Conservation (phyloP, 1,139 yeast species). For the Arxiozyma heterogenica region DNA sequence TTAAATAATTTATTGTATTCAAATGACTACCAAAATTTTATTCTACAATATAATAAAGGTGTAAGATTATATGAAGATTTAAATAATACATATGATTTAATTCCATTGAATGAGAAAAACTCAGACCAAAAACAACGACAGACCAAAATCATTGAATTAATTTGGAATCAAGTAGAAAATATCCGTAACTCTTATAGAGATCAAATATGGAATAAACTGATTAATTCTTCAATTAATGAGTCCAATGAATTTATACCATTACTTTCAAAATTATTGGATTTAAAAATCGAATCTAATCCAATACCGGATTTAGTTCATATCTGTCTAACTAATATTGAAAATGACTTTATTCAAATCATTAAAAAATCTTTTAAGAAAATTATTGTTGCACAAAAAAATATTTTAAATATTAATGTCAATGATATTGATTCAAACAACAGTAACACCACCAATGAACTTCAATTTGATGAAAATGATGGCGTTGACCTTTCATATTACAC, state of each 20-base stretch:
- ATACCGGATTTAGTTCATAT: conserved; percentile 51
- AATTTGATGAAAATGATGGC: conserved; percentile 10
- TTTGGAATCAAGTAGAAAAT: conserved; percentile 60
- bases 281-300: conserved; percentile 45
- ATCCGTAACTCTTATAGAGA: conserved; percentile 58
- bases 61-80: conserved; percentile 28
- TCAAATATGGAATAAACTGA: conserved; percentile 52
- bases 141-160: conserved; percentile 36
- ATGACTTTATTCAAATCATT: conserved; percentile 33
- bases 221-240: conserved; percentile 12
- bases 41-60: conserved; percentile 61
- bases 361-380: conserved; percentile 31
- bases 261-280: conserved; percentile 50
- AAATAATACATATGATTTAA: conserved; percentile 5
- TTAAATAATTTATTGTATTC: conserved; percentile 45
- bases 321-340: conserved; percentile 36
- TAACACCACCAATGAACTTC: too few relatives aligned
- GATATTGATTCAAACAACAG: conserved; percentile 21
- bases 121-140: conserved; percentile 6
- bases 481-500: conserved; percentile 24
- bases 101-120: not conserved
- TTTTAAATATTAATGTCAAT: conserved; percentile 25
- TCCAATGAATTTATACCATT: conserved; percentile 39
- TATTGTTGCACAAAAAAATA: conserved; percentile 29
- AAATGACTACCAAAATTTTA: conserved; percentile 61